Base-by-base conservation (phyloP, 1,139 yeast species). In the Nakaseomyces kungkrabaensis region DNA sequence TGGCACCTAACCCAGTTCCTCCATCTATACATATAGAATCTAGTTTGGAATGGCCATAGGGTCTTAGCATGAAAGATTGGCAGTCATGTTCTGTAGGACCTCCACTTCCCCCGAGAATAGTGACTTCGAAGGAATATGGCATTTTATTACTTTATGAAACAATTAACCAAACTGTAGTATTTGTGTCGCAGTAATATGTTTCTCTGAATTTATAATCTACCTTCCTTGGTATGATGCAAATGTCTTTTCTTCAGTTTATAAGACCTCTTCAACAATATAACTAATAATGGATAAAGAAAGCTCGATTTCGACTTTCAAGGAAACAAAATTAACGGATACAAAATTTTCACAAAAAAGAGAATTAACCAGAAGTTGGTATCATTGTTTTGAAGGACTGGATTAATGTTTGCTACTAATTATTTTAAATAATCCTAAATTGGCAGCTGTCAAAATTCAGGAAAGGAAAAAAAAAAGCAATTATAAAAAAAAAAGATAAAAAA, bases 41-140 rank as follows among this genome's bases (percentile, higher is more conserved):
- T 37, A 75, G 59, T 1, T 55, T 51, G 1, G 75, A 56, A 1
- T 74, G 54, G 4, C 62, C 53, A 1, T 73, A 60, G 0, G 90
- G 82, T 58, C 85, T 84, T 32, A 88, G 59, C 48, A 88, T 67
- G 49, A 81, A 75, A 4, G 87, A 74, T 55, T 90, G 85, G 3
- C 84, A 83, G 24, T 74, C 70, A 9, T 80, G 78, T 40, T 84
- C 90, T 17, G 79, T 63, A 0, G 94, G 94, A 5, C 95, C 95
- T 5, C 95, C 95, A 4, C 85, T 76, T 13, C 85, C 75, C 4
- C 95, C 95, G 51, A 84, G 67, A 43, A 82, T 76, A 1, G 85
- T 79, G 37, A 83, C 59, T 48, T 76, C 78, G 55, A 77, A 77
- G 17, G 36, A 26, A 10, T 29, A 33, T 5, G 46, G n/a, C 46